phyloP scores from a whole-genome alignment of 2,329 filamentous ascomycete species.

The Cercospora beticola region DNA sequence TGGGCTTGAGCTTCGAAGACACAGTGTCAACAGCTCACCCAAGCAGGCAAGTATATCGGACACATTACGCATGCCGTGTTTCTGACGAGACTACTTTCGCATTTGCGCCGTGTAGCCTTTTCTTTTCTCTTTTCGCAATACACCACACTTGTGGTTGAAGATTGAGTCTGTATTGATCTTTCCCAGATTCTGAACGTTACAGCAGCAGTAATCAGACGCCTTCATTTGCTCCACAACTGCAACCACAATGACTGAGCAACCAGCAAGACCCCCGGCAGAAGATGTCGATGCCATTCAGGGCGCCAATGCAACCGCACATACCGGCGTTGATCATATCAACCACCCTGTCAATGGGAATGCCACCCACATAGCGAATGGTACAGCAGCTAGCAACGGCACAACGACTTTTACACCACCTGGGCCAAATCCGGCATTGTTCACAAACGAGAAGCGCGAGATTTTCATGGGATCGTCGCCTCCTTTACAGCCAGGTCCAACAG shows the following conservation, averaged over 20 bases:
- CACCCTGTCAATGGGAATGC: background rate
- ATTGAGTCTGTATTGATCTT: background rate
- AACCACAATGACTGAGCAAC: background rate
- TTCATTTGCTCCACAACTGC: background rate
- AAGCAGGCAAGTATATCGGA: slow-evolving; percentile 7
- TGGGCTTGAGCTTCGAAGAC: background rate
- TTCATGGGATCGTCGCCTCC: slow-evolving; percentile 32
- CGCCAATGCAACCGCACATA: slow-evolving; percentile 1
- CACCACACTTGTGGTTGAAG: background rate
- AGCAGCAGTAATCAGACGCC: background rate
- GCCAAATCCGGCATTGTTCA: slow-evolving; percentile 32
- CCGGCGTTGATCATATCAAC: background rate
- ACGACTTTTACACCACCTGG: slow-evolving; percentile 15
- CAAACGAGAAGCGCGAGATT: slow-evolving; percentile 32
- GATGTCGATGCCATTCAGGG: background rate
- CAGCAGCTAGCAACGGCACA: slow-evolving; percentile 10
- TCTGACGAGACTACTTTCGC: background rate
- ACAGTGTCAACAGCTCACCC: background rate
- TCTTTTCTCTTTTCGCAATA: background rate
- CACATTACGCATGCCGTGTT: background rate
- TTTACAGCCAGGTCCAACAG: slow-evolving; percentile 27
- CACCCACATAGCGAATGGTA: slow-evolving; percentile 14
- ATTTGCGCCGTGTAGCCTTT: background rate
- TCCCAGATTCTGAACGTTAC: background rate
- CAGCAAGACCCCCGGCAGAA: slow-evolving; percentile 10